A percentile compares a stretch with the other conserved stretches of the same genome.
Conservation (phyloP, 2,329 filamentous ascomycete species). For the Calonectria hawksworthii region DNA sequence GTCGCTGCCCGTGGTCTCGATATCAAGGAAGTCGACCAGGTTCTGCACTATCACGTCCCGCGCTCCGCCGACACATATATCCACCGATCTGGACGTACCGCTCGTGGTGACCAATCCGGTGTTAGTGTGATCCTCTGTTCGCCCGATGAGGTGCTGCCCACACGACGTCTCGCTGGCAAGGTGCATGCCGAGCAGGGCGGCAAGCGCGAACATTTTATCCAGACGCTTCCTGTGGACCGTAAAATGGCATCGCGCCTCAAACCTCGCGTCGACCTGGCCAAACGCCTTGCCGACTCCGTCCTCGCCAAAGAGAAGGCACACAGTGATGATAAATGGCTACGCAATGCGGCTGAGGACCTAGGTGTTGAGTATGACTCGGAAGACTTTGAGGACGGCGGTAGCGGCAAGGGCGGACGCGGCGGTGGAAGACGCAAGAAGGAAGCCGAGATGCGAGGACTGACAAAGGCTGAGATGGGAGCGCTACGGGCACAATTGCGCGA, state of each 20-base stretch:
- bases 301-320: constrained; percentile 90
- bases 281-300: constrained; percentile 85
- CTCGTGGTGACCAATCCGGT: constrained; percentile 83
- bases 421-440: constrained; percentile 82
- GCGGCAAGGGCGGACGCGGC: constrained; percentile 76
- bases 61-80: constrained; percentile 94
- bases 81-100: constrained; percentile 94
- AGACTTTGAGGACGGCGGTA: constrained; percentile 81
- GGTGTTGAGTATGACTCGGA: constrained; percentile 95
- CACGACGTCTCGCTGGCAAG: constrained; percentile 86
- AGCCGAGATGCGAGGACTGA: constrained; percentile 75
- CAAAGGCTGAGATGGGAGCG: constrained; percentile 79
- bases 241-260: constrained; percentile 83
- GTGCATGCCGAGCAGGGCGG: constrained; percentile 77
- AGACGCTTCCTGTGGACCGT: constrained; percentile 86
- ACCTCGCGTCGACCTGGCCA: constrained; percentile 83
- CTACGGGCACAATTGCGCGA: constrained; percentile 80
- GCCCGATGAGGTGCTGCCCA: constrained; percentile 90
- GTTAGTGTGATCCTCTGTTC: constrained; percentile 90
- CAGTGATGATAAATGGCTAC: constrained; percentile 88
- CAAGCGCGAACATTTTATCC: constrained; percentile 77
- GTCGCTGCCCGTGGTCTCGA: constrained; percentile 95
- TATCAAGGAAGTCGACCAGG: constrained; percentile 88
- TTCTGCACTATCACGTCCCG: constrained; percentile 96
- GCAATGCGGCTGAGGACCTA: constrained; percentile 88